Conservation (phyloP, 192 early-diverging fungal species). For the Rhizophagus prolifer region DNA sequence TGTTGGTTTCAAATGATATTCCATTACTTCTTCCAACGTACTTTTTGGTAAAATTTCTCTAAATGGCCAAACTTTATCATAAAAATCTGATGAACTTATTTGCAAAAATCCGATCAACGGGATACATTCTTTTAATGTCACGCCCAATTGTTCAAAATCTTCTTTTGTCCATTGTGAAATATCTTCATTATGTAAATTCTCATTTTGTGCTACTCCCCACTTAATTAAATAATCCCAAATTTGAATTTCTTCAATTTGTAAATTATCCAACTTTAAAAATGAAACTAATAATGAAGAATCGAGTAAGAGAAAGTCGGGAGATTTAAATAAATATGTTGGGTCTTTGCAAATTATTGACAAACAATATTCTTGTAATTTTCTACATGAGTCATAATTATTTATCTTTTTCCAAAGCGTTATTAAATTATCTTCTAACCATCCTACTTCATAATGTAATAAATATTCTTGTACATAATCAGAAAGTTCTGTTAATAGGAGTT, state of each 20-base stretch:
- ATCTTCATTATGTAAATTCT: not conserved
- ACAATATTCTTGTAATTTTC: slow-evolving; percentile 26
- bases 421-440: slow-evolving; percentile 15
- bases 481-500: slow-evolving; percentile 22
- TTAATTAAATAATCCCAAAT: slow-evolving; percentile 15
- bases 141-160: slow-evolving; percentile 5
- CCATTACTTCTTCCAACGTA: slow-evolving; percentile 17
- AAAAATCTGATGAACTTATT: slow-evolving; percentile 20
- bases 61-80: slow-evolving; percentile 24
- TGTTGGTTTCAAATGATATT: slow-evolving; percentile 16
- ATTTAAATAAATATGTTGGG: slow-evolving; percentile 16
- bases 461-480: slow-evolving; percentile 26
- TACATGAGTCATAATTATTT: slow-evolving; percentile 18
- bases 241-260: slow-evolving; percentile 23
- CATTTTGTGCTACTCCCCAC: slow-evolving; percentile 13
- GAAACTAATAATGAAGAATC: slow-evolving; percentile 11
- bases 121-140: slow-evolving; percentile 9
- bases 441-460: slow-evolving; percentile 1
- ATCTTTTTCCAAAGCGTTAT: slow-evolving; percentile 17
- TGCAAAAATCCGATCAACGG: slow-evolving; percentile 20
- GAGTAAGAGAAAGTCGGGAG: slow-evolving; percentile 3
- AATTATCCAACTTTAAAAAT: slow-evolving; percentile 17
- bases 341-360: slow-evolving; percentile 10
- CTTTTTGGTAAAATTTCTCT: not conserved
- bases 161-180: slow-evolving; percentile 1